A percentile compares a stretch with the other conserved stretches of the same genome.
Conservation (phyloP, 2,329 filamentous ascomycete genomes). For the Phyllosticta citribraziliensis region DNA sequence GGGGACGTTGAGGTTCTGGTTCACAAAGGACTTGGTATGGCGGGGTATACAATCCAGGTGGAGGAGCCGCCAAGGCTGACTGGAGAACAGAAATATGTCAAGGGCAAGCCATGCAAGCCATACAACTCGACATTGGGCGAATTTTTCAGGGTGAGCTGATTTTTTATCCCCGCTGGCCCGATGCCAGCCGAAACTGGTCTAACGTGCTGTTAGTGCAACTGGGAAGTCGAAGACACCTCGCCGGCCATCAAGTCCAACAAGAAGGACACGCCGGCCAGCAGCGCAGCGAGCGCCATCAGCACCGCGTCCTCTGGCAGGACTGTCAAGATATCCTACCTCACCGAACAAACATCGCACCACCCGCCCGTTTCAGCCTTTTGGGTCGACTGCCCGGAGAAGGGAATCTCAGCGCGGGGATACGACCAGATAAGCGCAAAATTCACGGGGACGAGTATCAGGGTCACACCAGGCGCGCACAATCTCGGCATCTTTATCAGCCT, state of each 20-base stretch:
- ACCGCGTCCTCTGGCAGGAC: conserved; percentile 33
- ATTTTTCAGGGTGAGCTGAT: conserved; percentile 71
- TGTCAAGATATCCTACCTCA: conserved; percentile 83
- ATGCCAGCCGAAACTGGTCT: background rate
- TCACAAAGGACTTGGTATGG: conserved; percentile 80
- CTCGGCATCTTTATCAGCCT: conserved; percentile 90
- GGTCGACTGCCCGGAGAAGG: conserved; percentile 84
- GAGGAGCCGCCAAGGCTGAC: conserved; percentile 14
- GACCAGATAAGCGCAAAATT: conserved; percentile 98
- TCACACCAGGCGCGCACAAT: conserved; percentile 86
- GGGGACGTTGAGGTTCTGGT: conserved; percentile 92
- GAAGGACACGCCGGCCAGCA: conserved; percentile 31
- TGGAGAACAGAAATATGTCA: conserved; percentile 71
- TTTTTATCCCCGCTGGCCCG: background rate
- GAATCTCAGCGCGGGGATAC: conserved; percentile 77
- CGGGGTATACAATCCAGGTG: conserved; percentile 2
- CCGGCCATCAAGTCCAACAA: conserved; percentile 44
- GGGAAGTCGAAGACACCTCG: conserved; percentile 77
- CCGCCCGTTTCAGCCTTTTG: conserved; percentile 95
- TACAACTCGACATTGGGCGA: conserved; percentile 97
- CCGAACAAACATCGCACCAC: conserved; percentile 96
- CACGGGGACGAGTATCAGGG: conserved; percentile 87
- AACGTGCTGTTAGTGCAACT: conserved; percentile 60
- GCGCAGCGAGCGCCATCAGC: conserved; percentile 21
- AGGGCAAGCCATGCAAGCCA: conserved; percentile 96